Evolutionary conservation across 352 stramenopile genomes (phyloP).

Genomic region (Phytophthora sansomeana): DNA sequence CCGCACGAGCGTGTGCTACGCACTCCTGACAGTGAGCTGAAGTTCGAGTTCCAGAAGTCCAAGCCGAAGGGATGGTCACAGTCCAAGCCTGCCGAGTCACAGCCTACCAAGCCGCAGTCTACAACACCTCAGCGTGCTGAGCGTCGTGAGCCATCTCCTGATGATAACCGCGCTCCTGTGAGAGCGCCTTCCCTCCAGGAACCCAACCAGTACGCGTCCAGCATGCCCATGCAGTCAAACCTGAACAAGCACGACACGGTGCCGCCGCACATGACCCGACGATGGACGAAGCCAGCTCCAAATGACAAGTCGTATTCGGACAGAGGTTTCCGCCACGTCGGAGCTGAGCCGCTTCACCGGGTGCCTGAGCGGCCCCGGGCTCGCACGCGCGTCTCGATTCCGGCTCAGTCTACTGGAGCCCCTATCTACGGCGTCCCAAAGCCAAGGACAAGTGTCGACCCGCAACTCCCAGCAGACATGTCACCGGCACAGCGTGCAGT

Average conservation of each 20-base stretch:
- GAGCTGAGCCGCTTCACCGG: neutral
- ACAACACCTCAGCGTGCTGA: neutral
- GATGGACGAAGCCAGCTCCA: constrained; percentile 20
- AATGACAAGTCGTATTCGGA: constrained; percentile 23
- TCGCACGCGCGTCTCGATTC: constrained; percentile 24
- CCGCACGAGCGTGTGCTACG: constrained; percentile 32
- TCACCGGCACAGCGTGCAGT: constrained; percentile 24
- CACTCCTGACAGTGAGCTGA: constrained; percentile 18
- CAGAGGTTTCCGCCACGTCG: constrained; percentile 3
- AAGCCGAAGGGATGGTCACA: constrained; percentile 19
- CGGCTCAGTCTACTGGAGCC: constrained; percentile 1
- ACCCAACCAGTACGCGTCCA: constrained; percentile 12
- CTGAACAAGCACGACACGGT: constrained; percentile 15
- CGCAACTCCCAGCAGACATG: constrained; percentile 17
- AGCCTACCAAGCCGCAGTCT: neutral
- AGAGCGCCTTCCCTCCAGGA: neutral
- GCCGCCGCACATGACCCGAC: constrained; percentile 3
- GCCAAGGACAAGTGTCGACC: constrained; percentile 9
- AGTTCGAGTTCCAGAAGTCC: constrained; percentile 28
- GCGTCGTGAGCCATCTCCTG: constrained; percentile 3
- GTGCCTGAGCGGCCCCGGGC: constrained; percentile 12
- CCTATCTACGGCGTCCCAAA: constrained; percentile 14
- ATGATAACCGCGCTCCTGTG: neutral
- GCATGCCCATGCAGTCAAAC: constrained; percentile 15
- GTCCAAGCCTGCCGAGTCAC: constrained; percentile 1